Base-by-base conservation (phyloP, 345 rosid genomes). In the Clarkia xantiana region DNA sequence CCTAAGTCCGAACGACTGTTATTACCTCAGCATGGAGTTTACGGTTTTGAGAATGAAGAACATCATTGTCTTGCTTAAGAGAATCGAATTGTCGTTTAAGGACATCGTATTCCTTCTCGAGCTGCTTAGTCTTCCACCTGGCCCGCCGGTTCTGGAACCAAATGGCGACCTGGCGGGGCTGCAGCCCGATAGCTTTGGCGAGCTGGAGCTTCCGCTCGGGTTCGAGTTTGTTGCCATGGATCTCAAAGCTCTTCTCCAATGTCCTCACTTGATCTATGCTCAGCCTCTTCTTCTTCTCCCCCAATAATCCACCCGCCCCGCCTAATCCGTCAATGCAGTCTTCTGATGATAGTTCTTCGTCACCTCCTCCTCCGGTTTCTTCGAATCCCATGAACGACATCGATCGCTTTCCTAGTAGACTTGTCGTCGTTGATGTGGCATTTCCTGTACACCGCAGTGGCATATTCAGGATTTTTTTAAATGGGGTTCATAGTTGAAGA, bases 71-170 rank as follows among this genome's bases (percentile, higher is more conserved):
- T 41, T 82, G 72, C 71, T 84, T 88, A 48, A 84, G 51, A 9
- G 76, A 65, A 48, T 88, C 97, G 42, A 65, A 79, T 45, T 82
- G 93, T 73, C 74, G 66, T 53, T 76, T 84, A 16, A 88, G 94
- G 17, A 76, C 63, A 61, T 81, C 94, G 50, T 84, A 84, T 52
- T 88, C 94, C 71, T 78, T 88, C 76, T 88, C 97, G 0, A 88
- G 84, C 38, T 88, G 97, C 63, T 88, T 84, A 42, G 93, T 84
- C 62, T 88, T 88, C 97, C 94, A 88, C 34, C 94, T 73, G 25
- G 97, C 97, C 54, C 97, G 76, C 56, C 94, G 71, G 68, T 88
- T 88, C 46, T 88, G 97, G 61, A 88, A 88, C 97, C 97, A 88
- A 15, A 88, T 84, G 10, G 94, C 93, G 52, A 88, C 59, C 75